Evolutionary conservation across 305 asterid species (phyloP).

Genomic region (Stenogyne calaminthoides): DNA sequence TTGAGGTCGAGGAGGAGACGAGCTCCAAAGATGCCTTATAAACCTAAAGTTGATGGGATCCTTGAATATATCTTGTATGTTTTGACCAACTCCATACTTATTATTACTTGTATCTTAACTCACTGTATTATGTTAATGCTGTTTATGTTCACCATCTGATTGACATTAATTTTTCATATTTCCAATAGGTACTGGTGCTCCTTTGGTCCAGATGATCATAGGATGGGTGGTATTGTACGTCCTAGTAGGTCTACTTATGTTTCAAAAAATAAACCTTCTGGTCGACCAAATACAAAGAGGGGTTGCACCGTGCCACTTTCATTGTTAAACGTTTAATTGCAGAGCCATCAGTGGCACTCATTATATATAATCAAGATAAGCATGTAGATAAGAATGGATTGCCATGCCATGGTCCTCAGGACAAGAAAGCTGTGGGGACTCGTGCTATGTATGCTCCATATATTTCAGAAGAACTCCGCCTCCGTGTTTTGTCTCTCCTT

Average conservation of each 20-base stretch:
- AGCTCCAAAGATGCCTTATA: slow-evolving; percentile 51
- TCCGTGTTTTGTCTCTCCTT: slow-evolving; percentile 79
- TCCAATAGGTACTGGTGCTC: slow-evolving; percentile 93
- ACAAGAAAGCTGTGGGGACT: slow-evolving; percentile 85
- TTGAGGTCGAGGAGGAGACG: slow-evolving; percentile 91
- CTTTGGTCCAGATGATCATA: slow-evolving; percentile 96
- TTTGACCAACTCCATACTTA: neutral
- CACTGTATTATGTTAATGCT: neutral
- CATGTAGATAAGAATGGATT: slow-evolving; percentile 82
- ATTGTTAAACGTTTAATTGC: slow-evolving; percentile 90
- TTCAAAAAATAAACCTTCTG: slow-evolving; percentile 74
- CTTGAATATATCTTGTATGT: slow-evolving; percentile 88
- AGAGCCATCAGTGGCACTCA: slow-evolving; percentile 86
- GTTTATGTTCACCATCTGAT: slow-evolving; percentile 10
- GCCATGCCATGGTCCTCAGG: slow-evolving; percentile 98
- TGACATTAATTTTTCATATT: slow-evolving; percentile 1
- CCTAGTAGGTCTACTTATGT: slow-evolving; percentile 85
- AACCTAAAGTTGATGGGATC: slow-evolving; percentile 96
- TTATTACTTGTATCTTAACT: neutral
- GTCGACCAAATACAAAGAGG: slow-evolving; percentile 96
- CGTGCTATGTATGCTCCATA: slow-evolving; percentile 98
- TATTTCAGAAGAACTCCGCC: slow-evolving; percentile 92
- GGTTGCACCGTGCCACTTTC: slow-evolving; percentile 96
- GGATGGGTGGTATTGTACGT: slow-evolving; percentile 85
- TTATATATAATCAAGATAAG: slow-evolving; percentile 82